Percentiles rank a stretch among this genome's conserved stretches.
These are phyloP conservation scores for Chrysopogon serrulatus DNA, from an alignment of 176 grass and related monocot species.

Conservation along the genomic window DNA sequence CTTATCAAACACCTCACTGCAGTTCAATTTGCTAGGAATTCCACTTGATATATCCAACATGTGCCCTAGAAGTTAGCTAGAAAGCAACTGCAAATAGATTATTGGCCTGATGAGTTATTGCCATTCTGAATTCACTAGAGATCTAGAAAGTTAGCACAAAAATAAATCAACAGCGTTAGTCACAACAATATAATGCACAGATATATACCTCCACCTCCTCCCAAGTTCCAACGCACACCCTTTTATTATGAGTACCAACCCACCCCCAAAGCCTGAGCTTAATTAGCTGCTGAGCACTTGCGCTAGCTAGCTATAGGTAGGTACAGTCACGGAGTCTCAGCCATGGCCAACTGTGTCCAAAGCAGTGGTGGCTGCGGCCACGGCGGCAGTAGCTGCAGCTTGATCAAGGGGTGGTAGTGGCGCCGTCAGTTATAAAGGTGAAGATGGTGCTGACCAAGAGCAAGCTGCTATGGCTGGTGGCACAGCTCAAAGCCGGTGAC, in stretches of 20 bases:
- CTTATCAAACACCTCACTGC: no score
- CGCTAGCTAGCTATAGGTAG: neutral
- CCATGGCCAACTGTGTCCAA: constrained; percentile 43
- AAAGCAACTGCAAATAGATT: no score
- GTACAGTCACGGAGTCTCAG: neutral
- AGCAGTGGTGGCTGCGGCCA: no score
- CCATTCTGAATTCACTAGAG: no score
- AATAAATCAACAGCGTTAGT: neutral
- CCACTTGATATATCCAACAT: no score
- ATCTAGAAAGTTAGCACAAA: no score
- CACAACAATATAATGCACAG: neutral
- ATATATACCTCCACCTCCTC: neutral
- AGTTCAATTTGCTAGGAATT: no score
- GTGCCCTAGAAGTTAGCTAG: no score
- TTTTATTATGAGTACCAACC: neutral
- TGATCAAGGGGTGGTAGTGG: neutral
- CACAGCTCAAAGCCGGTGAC: constrained; percentile 49
- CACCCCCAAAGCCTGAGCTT: neutral
- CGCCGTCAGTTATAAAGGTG: constrained; percentile 45
- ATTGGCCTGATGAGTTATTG: no score
- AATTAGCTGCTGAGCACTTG: neutral
- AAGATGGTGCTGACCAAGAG: constrained; percentile 61
- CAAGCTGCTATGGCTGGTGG: constrained; percentile 64
- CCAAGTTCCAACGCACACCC: neutral
- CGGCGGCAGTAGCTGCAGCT: neutral